A percentile compares a stretch with the other conserved stretches of the same genome.
Conservation (phyloP, 78 protist genomes). For the Capsaspora owczarzaki region DNA sequence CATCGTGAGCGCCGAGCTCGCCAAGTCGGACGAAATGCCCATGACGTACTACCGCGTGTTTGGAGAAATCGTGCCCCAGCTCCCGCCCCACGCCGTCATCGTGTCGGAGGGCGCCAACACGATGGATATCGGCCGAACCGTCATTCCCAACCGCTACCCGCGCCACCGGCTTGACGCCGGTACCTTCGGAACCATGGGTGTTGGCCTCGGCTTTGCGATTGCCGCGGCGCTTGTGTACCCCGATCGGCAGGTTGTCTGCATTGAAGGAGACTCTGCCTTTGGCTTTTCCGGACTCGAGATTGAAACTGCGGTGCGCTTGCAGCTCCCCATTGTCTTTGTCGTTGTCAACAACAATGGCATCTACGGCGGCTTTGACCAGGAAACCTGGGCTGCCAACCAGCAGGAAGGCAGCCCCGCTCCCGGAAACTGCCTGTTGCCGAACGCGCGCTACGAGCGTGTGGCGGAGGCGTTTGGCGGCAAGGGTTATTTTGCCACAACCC, state of each 20-base stretch:
- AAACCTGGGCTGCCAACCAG: neutral
- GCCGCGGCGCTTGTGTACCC: slow-evolving; percentile 34
- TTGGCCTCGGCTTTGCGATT: slow-evolving; percentile 55
- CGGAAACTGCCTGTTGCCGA: slow-evolving; percentile 20
- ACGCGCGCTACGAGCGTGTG: slow-evolving; percentile 21
- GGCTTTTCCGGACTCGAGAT: slow-evolving; percentile 59
- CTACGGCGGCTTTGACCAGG: slow-evolving; percentile 17
- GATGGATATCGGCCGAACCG: slow-evolving; percentile 46
- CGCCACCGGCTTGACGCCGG: slow-evolving; percentile 51
- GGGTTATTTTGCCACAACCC: slow-evolving; percentile 17
- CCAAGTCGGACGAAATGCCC: slow-evolving; percentile 16
- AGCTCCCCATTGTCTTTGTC: slow-evolving; percentile 40
- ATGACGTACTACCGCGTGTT: slow-evolving; percentile 41
- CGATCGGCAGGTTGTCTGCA: neutral
- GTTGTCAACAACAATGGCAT: slow-evolving; percentile 55
- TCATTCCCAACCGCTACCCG: slow-evolving; percentile 28
- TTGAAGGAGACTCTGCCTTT: slow-evolving; percentile 62
- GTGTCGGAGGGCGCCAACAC: slow-evolving; percentile 60
- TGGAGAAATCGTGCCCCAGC: slow-evolving; percentile 1
- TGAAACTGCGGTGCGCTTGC: slow-evolving; percentile 40
- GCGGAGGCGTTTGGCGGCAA: slow-evolving; percentile 42
- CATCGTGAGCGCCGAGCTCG: neutral
- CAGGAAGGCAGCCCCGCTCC: slow-evolving; percentile 29
- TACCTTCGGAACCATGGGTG: slow-evolving; percentile 56
- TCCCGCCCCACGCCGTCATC: slow-evolving; percentile 25